phyloP scores from a whole-genome alignment of 1,284 basidiomycete species.

The Tilletiaria anomala region DNA sequence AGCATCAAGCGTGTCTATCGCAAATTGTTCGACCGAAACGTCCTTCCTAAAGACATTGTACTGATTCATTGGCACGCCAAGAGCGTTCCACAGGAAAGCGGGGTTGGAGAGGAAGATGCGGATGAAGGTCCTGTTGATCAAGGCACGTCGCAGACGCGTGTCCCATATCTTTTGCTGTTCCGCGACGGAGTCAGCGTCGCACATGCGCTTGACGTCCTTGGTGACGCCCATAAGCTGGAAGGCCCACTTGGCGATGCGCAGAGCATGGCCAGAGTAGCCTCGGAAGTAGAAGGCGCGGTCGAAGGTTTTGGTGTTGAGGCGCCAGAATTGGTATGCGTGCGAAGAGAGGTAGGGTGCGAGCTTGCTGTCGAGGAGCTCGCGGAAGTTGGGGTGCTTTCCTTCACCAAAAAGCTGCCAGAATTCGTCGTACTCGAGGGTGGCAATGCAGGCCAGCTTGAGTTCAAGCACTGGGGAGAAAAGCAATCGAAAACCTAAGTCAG shows the following conservation, averaged over 20 bases:
- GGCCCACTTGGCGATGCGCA: conserved; percentile 53
- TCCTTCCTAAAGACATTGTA: conserved; percentile 55
- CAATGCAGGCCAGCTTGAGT: conserved; percentile 56
- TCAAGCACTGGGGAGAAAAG: no score
- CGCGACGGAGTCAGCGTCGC: conserved; percentile 47
- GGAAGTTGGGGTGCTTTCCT: conserved; percentile 54
- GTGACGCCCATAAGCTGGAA: conserved; percentile 52
- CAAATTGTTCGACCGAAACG: conserved; percentile 39
- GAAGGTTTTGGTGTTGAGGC: conserved; percentile 53
- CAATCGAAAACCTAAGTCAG: no score
- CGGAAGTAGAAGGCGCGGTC: conserved; percentile 56
- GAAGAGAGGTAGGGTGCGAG: conserved; percentile 61
- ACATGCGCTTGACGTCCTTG: conserved; percentile 50
- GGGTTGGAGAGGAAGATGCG: conserved; percentile 45
- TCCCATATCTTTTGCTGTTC: conserved; percentile 59
- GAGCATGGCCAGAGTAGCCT: conserved; percentile 52
- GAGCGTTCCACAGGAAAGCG: conserved; percentile 63
- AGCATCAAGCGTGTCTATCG: conserved; percentile 37
- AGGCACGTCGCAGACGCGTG: conserved; percentile 49
- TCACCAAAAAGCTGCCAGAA: conserved; percentile 62
- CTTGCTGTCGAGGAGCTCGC: conserved; percentile 51
- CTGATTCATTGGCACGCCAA: conserved; percentile 65
- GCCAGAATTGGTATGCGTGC: conserved; percentile 64
- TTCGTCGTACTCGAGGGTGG: conserved; percentile 52
- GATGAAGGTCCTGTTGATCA: conserved; percentile 55